Base-by-base conservation (phyloP, 2,329 filamentous ascomycete species). In the Xylariaceae sp. region DNA sequence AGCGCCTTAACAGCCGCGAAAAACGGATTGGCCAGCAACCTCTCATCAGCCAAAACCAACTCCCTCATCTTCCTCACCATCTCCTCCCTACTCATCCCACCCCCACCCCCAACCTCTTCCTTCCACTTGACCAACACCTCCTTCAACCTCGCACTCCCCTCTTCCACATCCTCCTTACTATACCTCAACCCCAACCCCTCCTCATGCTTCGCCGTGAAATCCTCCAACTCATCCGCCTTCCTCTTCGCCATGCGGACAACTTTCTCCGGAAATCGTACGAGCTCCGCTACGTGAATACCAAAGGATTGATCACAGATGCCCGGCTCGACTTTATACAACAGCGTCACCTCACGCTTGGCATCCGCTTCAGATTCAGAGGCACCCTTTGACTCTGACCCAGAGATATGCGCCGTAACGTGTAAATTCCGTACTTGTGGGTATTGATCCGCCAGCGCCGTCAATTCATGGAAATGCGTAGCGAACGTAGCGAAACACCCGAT, bases 201-300 rank as follows among this genome's bases (percentile, higher is more conserved):
- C 58, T 88, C 85, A 64, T 89, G 84, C 73, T 91, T 91, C 49
- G 82, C 82, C 0, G 88, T 88, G 65, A 99, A 99, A 70, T 99
- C 94, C 71, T 99, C 94, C 37, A 99, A 79, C 77, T 99, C 95
- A 71, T 97, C 94, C 0, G 94, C 94, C 76, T 99, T 99, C 64
- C 94, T 84, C 74, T 95, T 95, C n/a, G 94, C 94, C 95, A 99
- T 99, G 60, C 91, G 90, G 57, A 99, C 88, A 12, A 99, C 95
- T 74, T 99, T 99, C 64, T 90, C 86, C 0, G 94, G 94, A 74
- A 99, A 99, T 44, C 91, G 85, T 26, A 99, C 94, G 4, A 99
- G 81, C 74, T 99, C 94, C 0, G 94, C 94, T 11, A 99, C 95
- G 72, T 99, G 94, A 64, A 99, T 99, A 64, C 94, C 94, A 70